Evolutionary conservation across 441 rosid genomes (phyloP), one percentile per base, ranked within the genome.

Genomic region (Melastoma candidum): DNA sequence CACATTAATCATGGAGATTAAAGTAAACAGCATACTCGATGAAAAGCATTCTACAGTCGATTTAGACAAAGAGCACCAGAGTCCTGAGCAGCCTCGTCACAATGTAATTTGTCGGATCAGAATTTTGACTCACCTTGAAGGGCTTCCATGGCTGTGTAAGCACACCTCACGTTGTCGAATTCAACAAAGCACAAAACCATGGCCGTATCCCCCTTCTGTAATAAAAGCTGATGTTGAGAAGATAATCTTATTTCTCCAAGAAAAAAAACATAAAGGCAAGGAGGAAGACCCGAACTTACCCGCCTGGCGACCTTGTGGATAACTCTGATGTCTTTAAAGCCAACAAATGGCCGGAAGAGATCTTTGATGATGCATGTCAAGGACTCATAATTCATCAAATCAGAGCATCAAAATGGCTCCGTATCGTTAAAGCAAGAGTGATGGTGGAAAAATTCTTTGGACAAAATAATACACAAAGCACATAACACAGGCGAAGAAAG

Each of bases 301-400:
- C 11, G 64, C 63, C 82, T 71, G 14, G 84, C 76, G 70, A 74
- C 82, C 76, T 73, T 78, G 67, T 78, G 82, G 62, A 81, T 44
- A 46, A 81, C 81, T 71, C 65, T 78, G 68, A 78, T 81, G 12
- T 78, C 84, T 55, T 71, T 72, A 67, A 72, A 81, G 57, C 87
- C 82, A 17, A 66, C 51, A 67, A 81, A 78, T 50, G 82, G 81
- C 54, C 79, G 80, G 57, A 81, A 81, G 50, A 81, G 72, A 68
- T 81, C 87, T 32, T 26, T 17, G 22, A 17, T 26, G n/a, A 24
- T 52, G 36, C 24, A 52, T 12, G 46, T 52, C 46, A 52, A 45
- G 56, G 36, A 52, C 45, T 52, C 43, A 52, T 45, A 52, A 11
- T 39, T 2, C 8, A 52, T 9, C 11, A 52, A 39, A 8, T 52